A percentile compares a stretch with the other conserved stretches of the same genome.
These are phyloP conservation scores for Erodium trifolium DNA, from an alignment of 441 rosid species.

Conservation along the genomic window DNA sequence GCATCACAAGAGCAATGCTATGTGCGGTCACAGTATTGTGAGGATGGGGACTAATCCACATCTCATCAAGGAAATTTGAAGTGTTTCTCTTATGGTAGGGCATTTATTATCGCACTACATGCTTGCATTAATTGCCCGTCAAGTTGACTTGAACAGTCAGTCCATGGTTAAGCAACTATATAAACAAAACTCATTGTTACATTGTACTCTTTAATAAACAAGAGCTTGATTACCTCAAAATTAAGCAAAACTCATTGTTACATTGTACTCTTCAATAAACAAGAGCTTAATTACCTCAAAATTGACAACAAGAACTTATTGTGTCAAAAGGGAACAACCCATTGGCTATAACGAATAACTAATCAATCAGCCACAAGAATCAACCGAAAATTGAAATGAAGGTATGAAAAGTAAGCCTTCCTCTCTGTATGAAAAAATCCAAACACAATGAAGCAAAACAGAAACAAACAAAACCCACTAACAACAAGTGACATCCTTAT, in stretches of 20 bases:
- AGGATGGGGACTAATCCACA: background rate
- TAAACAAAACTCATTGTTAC: background rate
- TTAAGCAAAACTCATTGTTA: background rate
- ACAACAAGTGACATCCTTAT: background rate
- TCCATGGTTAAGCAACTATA: background rate
- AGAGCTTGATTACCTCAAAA: background rate
- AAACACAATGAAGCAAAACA: background rate
- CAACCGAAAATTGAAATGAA: background rate
- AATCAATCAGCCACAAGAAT: background rate
- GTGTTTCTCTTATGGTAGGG: background rate
- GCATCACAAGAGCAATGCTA: background rate
- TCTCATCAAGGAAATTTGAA: background rate
- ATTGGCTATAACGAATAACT: background rate
- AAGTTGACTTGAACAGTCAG: background rate
- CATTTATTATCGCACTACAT: background rate
- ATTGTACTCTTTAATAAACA: background rate
- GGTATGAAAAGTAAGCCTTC: background rate
- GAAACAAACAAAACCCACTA: background rate
- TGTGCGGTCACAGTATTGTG: background rate
- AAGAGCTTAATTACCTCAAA: background rate
- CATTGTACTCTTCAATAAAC: background rate
- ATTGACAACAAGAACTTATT: background rate
- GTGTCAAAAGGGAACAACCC: background rate
- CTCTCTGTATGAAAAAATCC: background rate
- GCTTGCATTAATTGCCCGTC: background rate